Evolutionary conservation across 2,329 filamentous ascomycete species (phyloP).

Genomic region (Phoma sp.): DNA sequence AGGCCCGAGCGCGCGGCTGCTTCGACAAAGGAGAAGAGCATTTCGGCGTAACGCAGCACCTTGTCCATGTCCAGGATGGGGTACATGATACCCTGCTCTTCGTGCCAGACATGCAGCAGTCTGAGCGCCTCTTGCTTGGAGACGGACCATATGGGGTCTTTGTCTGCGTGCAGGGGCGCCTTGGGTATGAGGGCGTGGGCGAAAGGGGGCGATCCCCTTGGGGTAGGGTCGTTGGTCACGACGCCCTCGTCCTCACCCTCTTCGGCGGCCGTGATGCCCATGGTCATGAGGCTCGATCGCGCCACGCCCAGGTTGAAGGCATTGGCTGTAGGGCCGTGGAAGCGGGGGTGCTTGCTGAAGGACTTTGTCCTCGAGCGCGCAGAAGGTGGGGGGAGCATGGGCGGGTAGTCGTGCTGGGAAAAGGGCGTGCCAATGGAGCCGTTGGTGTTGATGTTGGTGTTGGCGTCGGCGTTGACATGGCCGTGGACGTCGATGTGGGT

Average conservation of each 20-base stretch:
- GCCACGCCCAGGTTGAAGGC: constrained; percentile 87
- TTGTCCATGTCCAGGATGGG: constrained; percentile 78
- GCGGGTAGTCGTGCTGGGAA: constrained; percentile 41
- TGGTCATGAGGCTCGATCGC: constrained; percentile 83
- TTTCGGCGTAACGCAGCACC: constrained; percentile 72
- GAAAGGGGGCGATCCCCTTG: constrained; percentile 52
- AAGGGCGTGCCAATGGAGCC: constrained; percentile 41
- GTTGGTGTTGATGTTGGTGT: constrained; percentile 8
- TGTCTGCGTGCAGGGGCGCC: constrained; percentile 51
- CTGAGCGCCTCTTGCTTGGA: constrained; percentile 80
- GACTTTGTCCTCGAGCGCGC: constrained; percentile 49
- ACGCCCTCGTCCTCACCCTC: constrained; percentile 67
- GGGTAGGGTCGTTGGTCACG: constrained; percentile 61
- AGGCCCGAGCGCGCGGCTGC: constrained; percentile 66
- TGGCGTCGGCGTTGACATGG: no score
- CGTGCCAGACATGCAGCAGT: constrained; percentile 80
- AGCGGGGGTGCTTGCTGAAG: constrained; percentile 64
- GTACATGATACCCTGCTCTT: constrained; percentile 93
- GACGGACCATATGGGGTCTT: constrained; percentile 83
- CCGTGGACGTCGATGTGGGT: constrained; percentile 50
- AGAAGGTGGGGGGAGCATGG: constrained; percentile 41
- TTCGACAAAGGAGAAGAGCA: constrained; percentile 76
- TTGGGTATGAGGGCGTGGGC: constrained; percentile 22
- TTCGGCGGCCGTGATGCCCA: constrained; percentile 77
- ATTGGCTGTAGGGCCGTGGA: constrained; percentile 84